Evolutionary conservation across 495 filamentous ascomycete genomes (phyloP), one percentile per base, ranked within the genome.

Genomic region (Penicillium alfredii): DNA sequence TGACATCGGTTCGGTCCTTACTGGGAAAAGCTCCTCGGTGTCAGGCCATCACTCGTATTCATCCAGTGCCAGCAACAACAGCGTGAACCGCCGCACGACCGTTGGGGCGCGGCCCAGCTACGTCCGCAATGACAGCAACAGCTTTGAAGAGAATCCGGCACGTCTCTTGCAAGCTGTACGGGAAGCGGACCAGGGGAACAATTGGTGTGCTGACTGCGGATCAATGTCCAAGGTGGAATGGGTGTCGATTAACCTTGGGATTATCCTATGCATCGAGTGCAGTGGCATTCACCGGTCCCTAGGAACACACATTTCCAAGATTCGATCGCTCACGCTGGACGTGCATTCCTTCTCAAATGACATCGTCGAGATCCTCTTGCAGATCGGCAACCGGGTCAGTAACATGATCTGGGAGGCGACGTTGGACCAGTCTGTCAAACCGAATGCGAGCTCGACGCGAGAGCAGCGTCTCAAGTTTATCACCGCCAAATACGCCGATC

Each of bases 181-280:
- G 26, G 87, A 94, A 23, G 83, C 82, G 20, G 93, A 97, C 44
- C 82, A 94, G 45, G 88, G 86, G 12, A 99, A 99, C 58, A 84
- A 78, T 35, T 86, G 82, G 77, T 99, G 92, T 59, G 92, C 90
- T 14, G 92, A 99, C 54, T 99, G 92, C 55, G 87, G 85, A 9
- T 93, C 88, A 14, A 80, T 81, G 18, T 74, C 80, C 45, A 96
- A 94, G 60, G 86, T 93, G 11, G 93, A 99, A 58, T 99, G 92
- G 92, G 92, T 95, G 24, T 96, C 90, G 1, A 94, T 99, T 58
- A 99, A 99, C 48, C 74, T 99, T 3, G 93, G 84, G 18, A 94
- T 97, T 35, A 80, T 97, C 19, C 74, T 99, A 10, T 99, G 92
- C 63, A 99, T 99, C 44, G 92, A 99, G 59, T 99, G 92, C 61